Evolutionary conservation across 352 stramenopile genomes (phyloP), one percentile per base, ranked within the genome.

Genomic region (Phytophthora kernoviae): DNA sequence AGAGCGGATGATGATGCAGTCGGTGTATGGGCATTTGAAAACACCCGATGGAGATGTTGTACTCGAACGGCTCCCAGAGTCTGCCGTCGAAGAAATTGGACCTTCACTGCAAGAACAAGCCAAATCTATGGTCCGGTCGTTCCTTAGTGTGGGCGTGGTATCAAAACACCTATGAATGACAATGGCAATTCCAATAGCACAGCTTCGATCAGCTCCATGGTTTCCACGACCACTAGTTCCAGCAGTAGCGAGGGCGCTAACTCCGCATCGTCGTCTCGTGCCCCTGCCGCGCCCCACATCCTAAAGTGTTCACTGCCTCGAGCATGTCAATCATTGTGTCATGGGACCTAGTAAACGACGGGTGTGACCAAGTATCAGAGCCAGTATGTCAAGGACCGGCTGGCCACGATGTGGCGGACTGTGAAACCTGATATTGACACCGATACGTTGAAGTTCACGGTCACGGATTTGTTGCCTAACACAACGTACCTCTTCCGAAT

Each of bases 361-460:
- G 65, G 65, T 0, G 68, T 93, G 24, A 71, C 62, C 0, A 90
- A 83, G 58, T 94, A 94, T 61, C 81, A 93, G 32, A 75, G 94
- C 37, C 87, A 96, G 58, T 94, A 88, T 43, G 70, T 73, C 0
- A 93, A 92, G 62, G 91, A 94, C 45, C 75, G 82, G 4, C 59
- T 94, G 20, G 75, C 85, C 4, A 78, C 84, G 6, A 88, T 93
- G 65, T 94, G 87, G 87, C 84, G 77, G 77, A 93, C 70, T 21
- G 66, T 85, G 1, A 92, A 89, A 41, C 68, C 87, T 14, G 84
- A 94, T 18, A 75, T 96, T 34, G 50, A 46, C 2, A 62, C 60
- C 1, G 70, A 90, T 18, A 91, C 72, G 20, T 67, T 84, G 2
- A 81, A 81, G 44, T 83, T 73, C 30, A 77, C 70, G 1, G 58